Percentiles rank a stretch among this genome's conserved stretches.
Evolutionary conservation across 1,284 basidiomycete genomes (phyloP).

Genomic region (Phellopilus nigrolimitatus): DNA sequence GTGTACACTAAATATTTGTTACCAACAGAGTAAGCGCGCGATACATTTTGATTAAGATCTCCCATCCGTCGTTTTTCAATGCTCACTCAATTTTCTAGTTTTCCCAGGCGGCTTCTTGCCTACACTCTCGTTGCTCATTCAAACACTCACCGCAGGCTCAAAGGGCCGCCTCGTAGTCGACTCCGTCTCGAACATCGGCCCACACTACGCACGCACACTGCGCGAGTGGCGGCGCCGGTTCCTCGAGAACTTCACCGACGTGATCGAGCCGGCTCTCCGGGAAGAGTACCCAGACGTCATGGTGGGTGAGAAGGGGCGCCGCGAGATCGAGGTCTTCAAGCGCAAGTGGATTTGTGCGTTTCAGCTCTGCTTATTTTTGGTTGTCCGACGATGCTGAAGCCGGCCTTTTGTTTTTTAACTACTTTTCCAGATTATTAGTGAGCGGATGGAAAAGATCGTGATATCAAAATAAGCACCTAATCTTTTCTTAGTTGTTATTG

Average conservation of each 20-base stretch:
- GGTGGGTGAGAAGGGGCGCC: slow-evolving; percentile 34
- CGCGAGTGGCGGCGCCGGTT: slow-evolving; percentile 77
- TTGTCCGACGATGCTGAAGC: not conserved
- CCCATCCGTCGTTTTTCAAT: slow-evolving; percentile 3
- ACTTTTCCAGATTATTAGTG: slow-evolving; percentile 38
- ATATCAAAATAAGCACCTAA: not conserved
- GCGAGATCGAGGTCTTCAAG: slow-evolving; percentile 72
- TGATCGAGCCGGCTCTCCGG: slow-evolving; percentile 59
- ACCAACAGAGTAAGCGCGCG: slow-evolving; percentile 26
- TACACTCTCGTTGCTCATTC: slow-evolving; percentile 57
- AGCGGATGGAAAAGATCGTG: slow-evolving; percentile 21
- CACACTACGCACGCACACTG: slow-evolving; percentile 78
- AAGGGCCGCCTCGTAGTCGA: slow-evolving; percentile 62
- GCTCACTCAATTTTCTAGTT: slow-evolving; percentile 35
- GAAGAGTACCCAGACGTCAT: slow-evolving; percentile 58
- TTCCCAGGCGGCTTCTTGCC: slow-evolving; percentile 80
- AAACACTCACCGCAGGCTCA: slow-evolving; percentile 52
- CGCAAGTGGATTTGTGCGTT: slow-evolving; percentile 76
- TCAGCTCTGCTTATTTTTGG: slow-evolving; percentile 17
- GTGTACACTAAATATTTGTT: slow-evolving; percentile 3
- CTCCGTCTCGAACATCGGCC: slow-evolving; percentile 74
- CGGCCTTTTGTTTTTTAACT: not conserved
- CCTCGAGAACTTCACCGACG: slow-evolving; percentile 54
- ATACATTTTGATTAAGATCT: not conserved
- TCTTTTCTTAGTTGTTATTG: slow-evolving; percentile 60